Percentiles rank a stretch among this genome's conserved stretches.
Evolutionary conservation across 306 rosid species (phyloP).

Genomic region (Prinsepia uniflora): DNA sequence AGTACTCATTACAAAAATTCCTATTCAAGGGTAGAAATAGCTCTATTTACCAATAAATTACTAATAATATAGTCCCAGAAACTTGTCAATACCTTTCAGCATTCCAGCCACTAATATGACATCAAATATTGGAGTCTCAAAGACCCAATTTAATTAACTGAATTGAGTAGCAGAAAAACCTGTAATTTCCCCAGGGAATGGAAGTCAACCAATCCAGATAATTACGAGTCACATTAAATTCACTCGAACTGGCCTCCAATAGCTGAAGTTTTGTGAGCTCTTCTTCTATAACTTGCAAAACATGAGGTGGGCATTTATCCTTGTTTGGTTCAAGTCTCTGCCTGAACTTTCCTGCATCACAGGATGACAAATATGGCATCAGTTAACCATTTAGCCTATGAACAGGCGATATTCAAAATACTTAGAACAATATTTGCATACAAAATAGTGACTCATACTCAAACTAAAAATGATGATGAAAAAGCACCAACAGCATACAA

Average conservation of each 20-base stretch:
- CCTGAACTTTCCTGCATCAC: constrained; percentile 67
- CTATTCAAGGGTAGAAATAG: neutral
- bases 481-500: constrained; percentile 14
- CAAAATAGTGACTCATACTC: neutral
- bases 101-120: neutral
- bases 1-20: neutral
- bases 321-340: constrained; percentile 95
- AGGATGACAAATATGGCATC: constrained; percentile 14
- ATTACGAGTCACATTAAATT: constrained; percentile 95
- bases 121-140: neutral
- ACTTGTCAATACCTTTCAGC: neutral
- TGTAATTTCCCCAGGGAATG: constrained; percentile 96
- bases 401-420: constrained; percentile 18
- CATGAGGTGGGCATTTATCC: constrained; percentile 88
- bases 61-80: neutral
- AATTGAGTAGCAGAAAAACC: constrained; percentile 43
- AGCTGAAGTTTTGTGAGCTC: constrained; percentile 90
- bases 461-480: constrained; percentile 11
- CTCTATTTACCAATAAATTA: neutral
- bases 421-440: constrained; percentile 7
- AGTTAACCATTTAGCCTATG: constrained; percentile 2
- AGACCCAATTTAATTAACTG: neutral
- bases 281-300: constrained; percentile 94
- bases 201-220: constrained; percentile 99
- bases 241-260: constrained; percentile 96